Conservation (phyloP, 2,329 filamentous ascomycete genomes). For the Geosmithia flava region DNA sequence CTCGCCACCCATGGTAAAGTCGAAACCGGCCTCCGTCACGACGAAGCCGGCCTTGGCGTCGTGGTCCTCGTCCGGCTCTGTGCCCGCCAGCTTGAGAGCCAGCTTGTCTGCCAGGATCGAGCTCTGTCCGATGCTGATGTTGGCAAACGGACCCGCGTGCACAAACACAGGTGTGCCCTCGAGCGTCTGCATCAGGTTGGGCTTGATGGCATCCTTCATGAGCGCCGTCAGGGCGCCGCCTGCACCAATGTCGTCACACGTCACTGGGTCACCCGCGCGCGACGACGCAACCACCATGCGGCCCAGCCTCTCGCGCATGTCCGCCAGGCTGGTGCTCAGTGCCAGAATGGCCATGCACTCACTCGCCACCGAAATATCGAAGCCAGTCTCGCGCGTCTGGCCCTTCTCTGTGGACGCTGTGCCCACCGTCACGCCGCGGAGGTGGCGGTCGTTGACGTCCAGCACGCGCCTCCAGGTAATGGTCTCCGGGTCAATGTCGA, state of each 20-base stretch:
- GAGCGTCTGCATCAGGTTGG: conserved; percentile 95
- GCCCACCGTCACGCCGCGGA: conserved; percentile 81
- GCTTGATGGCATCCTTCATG: conserved; percentile 98
- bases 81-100: conserved; percentile 89
- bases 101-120: conserved; percentile 92
- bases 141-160: conserved; percentile 93
- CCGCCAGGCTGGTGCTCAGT: conserved; percentile 72
- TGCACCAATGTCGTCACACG: conserved; percentile 88
- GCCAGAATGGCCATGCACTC: conserved; percentile 98
- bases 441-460: conserved; percentile 92
- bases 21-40: conserved; percentile 93
- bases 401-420: conserved; percentile 86
- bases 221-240: conserved; percentile 86
- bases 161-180: conserved; percentile 97
- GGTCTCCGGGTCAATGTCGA: conserved; percentile 93
- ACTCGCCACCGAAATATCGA: conserved; percentile 94
- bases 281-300: conserved; percentile 93
- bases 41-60: conserved; percentile 79
- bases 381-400: conserved; percentile 76
- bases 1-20: conserved; percentile 99
- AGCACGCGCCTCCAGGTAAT: conserved; percentile 96
- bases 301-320: conserved; percentile 88
- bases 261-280: conserved; percentile 75
- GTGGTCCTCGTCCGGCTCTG: conserved; percentile 81
- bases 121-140: conserved; percentile 95